Percentiles rank a stretch among this genome's conserved stretches.
Evolutionary conservation across 1,139 yeast species (phyloP).

Genomic region (Magnusiomyces paraingens): DNA sequence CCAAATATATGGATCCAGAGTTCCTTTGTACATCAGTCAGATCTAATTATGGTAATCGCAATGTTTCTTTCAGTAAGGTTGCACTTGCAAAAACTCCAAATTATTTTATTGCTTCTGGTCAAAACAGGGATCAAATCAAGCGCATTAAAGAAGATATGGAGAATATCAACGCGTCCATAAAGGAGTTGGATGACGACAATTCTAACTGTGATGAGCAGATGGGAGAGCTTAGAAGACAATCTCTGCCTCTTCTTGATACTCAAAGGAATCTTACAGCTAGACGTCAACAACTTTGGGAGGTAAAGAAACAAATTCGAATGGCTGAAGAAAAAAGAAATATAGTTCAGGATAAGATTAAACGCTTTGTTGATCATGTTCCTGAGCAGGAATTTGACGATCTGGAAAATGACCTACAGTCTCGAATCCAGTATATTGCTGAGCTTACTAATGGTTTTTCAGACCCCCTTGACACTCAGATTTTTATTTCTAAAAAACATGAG

Average conservation of each 20-base stretch:
- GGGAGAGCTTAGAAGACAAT: neutral
- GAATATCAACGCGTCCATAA: neutral
- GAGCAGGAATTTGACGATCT: neutral
- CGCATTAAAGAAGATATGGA: neutral
- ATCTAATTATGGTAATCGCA: conserved; percentile 36
- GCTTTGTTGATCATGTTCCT: neutral
- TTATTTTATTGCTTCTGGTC: neutral
- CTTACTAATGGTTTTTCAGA: conserved; percentile 1
- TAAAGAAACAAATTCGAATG: neutral
- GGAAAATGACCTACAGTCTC: conserved; percentile 2
- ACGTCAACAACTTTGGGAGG: neutral
- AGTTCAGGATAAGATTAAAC: neutral
- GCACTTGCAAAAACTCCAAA: neutral
- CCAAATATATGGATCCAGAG: conserved; percentile 56
- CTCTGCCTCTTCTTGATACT: neutral
- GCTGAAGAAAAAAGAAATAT: neutral
- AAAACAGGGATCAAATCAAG: neutral
- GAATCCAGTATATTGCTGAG: neutral
- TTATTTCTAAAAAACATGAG: conserved; percentile 3
- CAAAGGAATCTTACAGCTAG: neutral
- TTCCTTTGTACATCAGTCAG: conserved; percentile 44
- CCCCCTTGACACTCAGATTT: neutral
- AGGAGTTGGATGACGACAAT: neutral
- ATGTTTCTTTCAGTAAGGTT: neutral
- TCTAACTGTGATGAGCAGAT: neutral